Percentiles rank a stretch among this genome's conserved stretches.
These are phyloP conservation scores for Litchi chinensis DNA, from an alignment of 345 rosid species.

Conservation along the genomic window DNA sequence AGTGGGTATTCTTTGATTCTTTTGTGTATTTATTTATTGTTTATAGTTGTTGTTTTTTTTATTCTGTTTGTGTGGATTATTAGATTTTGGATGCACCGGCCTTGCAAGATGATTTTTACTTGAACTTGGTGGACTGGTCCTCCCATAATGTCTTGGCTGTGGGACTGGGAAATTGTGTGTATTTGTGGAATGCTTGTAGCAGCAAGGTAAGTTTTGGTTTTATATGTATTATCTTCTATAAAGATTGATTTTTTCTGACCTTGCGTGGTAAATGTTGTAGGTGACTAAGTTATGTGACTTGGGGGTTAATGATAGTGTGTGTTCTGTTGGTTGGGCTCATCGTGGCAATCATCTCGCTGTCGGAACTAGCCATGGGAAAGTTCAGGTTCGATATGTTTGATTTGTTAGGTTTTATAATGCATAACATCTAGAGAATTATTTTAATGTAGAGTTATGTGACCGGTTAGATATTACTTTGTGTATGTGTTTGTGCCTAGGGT, in stretches of 20 bases:
- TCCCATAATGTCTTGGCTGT: slow-evolving; percentile 90
- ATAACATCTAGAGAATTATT: not conserved
- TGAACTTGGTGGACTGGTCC: slow-evolving; percentile 99
- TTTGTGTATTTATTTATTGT: not conserved
- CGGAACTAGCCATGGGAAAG: slow-evolving; percentile 87
- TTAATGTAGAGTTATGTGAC: not conserved
- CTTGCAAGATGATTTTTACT: slow-evolving; percentile 97
- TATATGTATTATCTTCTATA: not conserved
- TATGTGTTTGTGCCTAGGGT: not conserved
- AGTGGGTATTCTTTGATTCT: slow-evolving; percentile 40
- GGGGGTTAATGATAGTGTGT: slow-evolving; percentile 82
- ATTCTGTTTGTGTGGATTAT: not conserved
- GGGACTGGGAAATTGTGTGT: slow-evolving; percentile 93
- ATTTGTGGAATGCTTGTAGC: slow-evolving; percentile 98
- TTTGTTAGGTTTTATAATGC: slow-evolving; percentile 5
- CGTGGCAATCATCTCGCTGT: slow-evolving; percentile 87
- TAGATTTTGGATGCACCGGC: slow-evolving; percentile 99
- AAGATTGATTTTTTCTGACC: not conserved
- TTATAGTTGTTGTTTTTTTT: too few relatives aligned
- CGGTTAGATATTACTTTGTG: not conserved
- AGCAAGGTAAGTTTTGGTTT: slow-evolving; percentile 65
- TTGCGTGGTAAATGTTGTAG: slow-evolving; percentile 41
- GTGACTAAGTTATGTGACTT: slow-evolving; percentile 96
- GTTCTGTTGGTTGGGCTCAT: slow-evolving; percentile 96
- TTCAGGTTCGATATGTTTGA: slow-evolving; percentile 55